These are phyloP conservation scores for Umbellularia californica DNA, from an alignment of 164 flowering plant genomes.

Conservation along the genomic window DNA sequence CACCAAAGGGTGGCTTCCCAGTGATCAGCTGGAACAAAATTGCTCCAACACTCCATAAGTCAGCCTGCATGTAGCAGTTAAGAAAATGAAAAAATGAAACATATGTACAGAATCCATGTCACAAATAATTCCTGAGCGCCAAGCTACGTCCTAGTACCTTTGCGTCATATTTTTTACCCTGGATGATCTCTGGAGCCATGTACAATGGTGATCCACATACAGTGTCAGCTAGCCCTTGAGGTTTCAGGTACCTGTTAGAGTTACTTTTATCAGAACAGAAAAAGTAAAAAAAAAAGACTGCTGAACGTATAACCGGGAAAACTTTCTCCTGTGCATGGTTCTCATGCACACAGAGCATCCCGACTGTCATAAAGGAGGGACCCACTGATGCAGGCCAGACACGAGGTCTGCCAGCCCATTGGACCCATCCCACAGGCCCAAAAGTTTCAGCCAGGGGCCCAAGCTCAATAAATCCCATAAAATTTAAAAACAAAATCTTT, in stretches of 20 bases:
- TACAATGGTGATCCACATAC: conserved; percentile 67
- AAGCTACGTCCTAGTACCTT: conserved; percentile 31
- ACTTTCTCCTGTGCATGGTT: too few relatives aligned
- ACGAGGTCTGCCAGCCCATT: too few relatives aligned
- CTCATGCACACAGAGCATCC: too few relatives aligned
- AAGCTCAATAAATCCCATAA: too few relatives aligned
- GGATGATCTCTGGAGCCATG: conserved; percentile 72
- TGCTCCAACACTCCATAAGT: conserved; percentile 73
- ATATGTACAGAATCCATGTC: neutral
- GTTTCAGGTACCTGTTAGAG: conserved; percentile 36
- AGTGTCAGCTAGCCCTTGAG: conserved; percentile 55
- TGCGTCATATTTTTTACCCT: conserved; percentile 53
- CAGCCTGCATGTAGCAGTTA: conserved; percentile 39
- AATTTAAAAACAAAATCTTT: too few relatives aligned
- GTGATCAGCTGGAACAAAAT: conserved; percentile 55
- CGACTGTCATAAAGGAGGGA: too few relatives aligned
- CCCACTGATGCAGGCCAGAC: too few relatives aligned
- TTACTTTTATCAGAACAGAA: neutral
- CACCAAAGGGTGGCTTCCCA: conserved; percentile 59
- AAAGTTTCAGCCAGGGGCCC: too few relatives aligned
- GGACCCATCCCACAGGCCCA: too few relatives aligned
- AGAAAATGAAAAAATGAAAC: neutral
- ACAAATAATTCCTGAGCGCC: neutral
- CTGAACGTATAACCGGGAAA: too few relatives aligned
- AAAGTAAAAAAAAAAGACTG: neutral